Evolutionary conservation across 495 filamentous ascomycete species (phyloP), one percentile per base, ranked within the genome.

Genomic region (Ramalina intermedia): DNA sequence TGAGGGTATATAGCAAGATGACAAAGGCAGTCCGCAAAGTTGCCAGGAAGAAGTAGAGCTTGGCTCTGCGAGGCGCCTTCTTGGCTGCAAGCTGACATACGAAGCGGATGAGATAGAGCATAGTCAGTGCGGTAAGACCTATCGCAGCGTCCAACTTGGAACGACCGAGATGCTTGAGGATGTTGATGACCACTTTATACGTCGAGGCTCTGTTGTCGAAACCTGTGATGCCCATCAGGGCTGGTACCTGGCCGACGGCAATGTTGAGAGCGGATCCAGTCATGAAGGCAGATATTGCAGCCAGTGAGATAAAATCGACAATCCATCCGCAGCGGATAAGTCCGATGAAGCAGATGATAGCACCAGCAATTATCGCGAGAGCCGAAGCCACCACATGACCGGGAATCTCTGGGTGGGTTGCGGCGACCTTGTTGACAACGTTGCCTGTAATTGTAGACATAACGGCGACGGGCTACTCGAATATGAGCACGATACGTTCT

Each of bases 271-370:
- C 93, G 0, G 91, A 94, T 6, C 91, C 91, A 2, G 91, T 96
- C 89, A 99, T 96, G 76, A 94, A 98, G 3, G 91, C 88, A 8
- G 84, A 86, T 46, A 96, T 93, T 1, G 91, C 83, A 1, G 86
- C 78, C 27, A 98, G 75, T 1, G 91, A 82, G 61, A 98, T 98
- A 59, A 96, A 82, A 52, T 98, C 91, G 14, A 96, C 93, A 26
- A 99, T 84, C 76, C 88, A 94, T 16, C 91, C 91, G 29, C 81
- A 73, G 11, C 89, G 77, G 37, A 82, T 65, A 5, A 96, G 64
- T 5, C 91, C 91, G 51, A 99, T 71, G 53, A 81, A 79, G 43
- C 78, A 69, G 20, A 96, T 85, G 47, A 96, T 86, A n/a, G 67
- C 70, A 33, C 91, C 91, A 29, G 77, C 73, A 42, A 96, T 75